Evolutionary conservation across 345 rosid genomes (phyloP), one percentile per base, ranked within the genome.

Genomic region (Eutrema heterophyllum): DNA sequence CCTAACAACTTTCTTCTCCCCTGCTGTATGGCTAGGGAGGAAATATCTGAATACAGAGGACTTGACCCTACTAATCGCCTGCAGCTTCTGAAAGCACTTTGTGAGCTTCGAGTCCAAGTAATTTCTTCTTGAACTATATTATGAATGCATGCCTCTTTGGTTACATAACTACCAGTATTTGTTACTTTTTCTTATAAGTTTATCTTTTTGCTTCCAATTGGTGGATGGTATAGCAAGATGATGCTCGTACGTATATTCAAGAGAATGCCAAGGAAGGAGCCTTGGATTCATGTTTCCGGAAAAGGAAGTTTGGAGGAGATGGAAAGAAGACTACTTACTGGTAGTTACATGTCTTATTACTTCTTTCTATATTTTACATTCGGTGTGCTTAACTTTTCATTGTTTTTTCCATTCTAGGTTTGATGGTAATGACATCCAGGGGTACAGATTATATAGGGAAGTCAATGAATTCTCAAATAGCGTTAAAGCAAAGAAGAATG

Each of bases 101-200:
- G 97, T 77, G 98, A 93, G 83, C 78, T 91, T 61, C 89, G 98
- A 48, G 86, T 84, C 32, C 83, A 85, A 52, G 98, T 93, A 89
- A 74, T 71, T 5, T 49, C 58, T 57, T 52, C 5, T 30, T 72
- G 2, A 50, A 36, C 26, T 30, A 7, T 64, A 27, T 68, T 80
- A 5, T 27, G 18, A 49, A 11, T 70, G 24, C 40, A 38, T 58
- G 36, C 26, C 61, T 15, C 41, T 27, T 52, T 41, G 30, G 58
- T 60, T 69, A 9, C 73, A 21, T 55, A 8, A 18, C n/a, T n/a
- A n/a, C n/a, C n/a, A n/a, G 49, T 14, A 7, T 51, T 33, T 77
- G 53, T 60, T 73, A n/a, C 44, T n/a, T 39, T 39, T 48, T 11
- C 6, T 46, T 46, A 52, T 18, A 29, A 59, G 33, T 58, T 68